phyloP scores from a whole-genome alignment of 768 basidiomycete species.

The Amanita pseudoporphyria region DNA sequence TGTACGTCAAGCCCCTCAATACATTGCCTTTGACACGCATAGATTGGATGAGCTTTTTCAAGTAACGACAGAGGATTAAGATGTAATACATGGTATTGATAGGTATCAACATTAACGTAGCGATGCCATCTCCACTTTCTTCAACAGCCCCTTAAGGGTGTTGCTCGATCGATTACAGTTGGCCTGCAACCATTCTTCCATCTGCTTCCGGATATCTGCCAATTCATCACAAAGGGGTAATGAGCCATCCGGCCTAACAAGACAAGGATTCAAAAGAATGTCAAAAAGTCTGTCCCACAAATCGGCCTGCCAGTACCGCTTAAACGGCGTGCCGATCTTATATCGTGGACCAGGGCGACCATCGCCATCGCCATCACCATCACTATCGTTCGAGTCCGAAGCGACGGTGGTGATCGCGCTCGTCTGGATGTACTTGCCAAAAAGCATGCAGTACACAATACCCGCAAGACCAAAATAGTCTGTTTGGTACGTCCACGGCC shows the following conservation, averaged over 20 bases:
- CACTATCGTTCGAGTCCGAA: too few species aligned
- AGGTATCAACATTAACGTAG: slow-evolving; percentile 12
- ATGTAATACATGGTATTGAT: slow-evolving; percentile 6
- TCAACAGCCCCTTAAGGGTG: slow-evolving; percentile 71
- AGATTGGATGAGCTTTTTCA: not conserved
- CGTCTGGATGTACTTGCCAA: slow-evolving; percentile 90
- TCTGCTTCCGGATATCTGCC: slow-evolving; percentile 53
- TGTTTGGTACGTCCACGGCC: slow-evolving; percentile 89
- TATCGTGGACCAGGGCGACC: slow-evolving; percentile 31
- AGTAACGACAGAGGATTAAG: slow-evolving; percentile 8
- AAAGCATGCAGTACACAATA: slow-evolving; percentile 92
- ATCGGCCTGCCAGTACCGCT: slow-evolving; percentile 91
- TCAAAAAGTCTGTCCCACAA: slow-evolving; percentile 84
- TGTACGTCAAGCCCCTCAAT: slow-evolving; percentile 3
- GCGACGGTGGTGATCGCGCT: slow-evolving; percentile 35
- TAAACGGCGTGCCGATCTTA: slow-evolving; percentile 70
- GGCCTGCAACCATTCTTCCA: slow-evolving; percentile 80
- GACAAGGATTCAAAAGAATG: slow-evolving; percentile 70
- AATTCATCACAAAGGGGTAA: slow-evolving; percentile 73
- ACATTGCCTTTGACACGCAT: not conserved
- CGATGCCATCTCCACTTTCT: slow-evolving; percentile 66
- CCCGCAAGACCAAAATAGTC: slow-evolving; percentile 97
- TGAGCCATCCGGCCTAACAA: slow-evolving; percentile 42
- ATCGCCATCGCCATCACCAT: too few species aligned
- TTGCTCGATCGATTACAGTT: slow-evolving; percentile 84